Percentiles rank a stretch among this genome's conserved stretches.
phyloP scores from a whole-genome alignment of 257 asterid species.

The Nicotiana knightiana region DNA sequence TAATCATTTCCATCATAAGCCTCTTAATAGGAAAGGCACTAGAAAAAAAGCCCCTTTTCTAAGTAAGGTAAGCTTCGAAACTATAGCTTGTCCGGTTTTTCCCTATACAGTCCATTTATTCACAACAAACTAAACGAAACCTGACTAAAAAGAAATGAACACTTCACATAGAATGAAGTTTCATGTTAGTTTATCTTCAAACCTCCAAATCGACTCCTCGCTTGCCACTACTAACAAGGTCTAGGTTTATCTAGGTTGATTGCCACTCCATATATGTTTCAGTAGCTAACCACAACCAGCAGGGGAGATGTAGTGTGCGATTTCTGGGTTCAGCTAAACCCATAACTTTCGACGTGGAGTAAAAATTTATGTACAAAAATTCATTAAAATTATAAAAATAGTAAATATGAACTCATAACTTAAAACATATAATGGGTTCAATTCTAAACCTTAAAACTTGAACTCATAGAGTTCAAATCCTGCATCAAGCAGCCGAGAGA shows the following conservation, averaged over 20 bases:
- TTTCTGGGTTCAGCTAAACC: too few species aligned
- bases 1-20: neutral
- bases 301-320: too few species aligned
- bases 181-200: neutral
- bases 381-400: too few species aligned
- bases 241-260: neutral
- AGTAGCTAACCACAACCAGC: neutral
- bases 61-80: constrained; percentile 1
- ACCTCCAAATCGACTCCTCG: neutral
- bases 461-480: too few species aligned
- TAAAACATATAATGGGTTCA: too few species aligned
- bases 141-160: neutral
- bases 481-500: neutral
- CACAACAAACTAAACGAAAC: constrained; percentile 13
- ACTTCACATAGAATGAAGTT: neutral
- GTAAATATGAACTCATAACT: too few species aligned
- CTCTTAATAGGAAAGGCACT: neutral
- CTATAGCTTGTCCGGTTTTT: constrained; percentile 6
- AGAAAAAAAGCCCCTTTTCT: neutral
- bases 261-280: neutral
- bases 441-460: too few species aligned
- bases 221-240: neutral
- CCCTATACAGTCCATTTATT: neutral
- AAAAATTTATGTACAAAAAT: too few species aligned
- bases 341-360: too few species aligned